These are phyloP conservation scores for Suhomyces atakaporum DNA, from an alignment of 1,139 yeast species.

Conservation along the genomic window DNA sequence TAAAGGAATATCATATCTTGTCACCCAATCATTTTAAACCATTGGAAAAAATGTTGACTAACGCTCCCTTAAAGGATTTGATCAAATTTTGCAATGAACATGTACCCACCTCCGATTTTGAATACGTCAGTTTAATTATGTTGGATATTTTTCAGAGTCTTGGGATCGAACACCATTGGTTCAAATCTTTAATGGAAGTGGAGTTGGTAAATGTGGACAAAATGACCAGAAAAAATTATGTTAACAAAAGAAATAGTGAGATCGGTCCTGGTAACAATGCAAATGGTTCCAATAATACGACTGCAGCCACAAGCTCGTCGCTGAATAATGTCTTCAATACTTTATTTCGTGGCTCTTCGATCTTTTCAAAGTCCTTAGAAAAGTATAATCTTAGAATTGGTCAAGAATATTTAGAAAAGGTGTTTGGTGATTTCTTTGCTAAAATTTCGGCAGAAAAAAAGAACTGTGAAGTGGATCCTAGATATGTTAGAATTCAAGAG, in stretches of 20 bases:
- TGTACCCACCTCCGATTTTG: slow-evolving; percentile 51
- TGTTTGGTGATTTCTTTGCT: slow-evolving; percentile 68
- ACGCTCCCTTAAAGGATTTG: slow-evolving; percentile 53
- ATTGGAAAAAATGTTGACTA: slow-evolving; percentile 58
- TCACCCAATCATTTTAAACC: slow-evolving; percentile 59
- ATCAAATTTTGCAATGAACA: slow-evolving; percentile 48
- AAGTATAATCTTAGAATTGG: slow-evolving; percentile 77
- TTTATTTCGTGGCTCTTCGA: slow-evolving; percentile 80
- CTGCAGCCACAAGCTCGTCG: slow-evolving; percentile 16
- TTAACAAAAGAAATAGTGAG: slow-evolving; percentile 24
- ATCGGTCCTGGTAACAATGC: not conserved
- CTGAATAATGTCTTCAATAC: slow-evolving; percentile 62
- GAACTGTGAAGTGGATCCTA: slow-evolving; percentile 76
- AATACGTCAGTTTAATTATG: slow-evolving; percentile 53
- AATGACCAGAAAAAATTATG: slow-evolving; percentile 45
- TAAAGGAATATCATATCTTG: slow-evolving; percentile 60
- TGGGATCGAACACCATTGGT: slow-evolving; percentile 67
- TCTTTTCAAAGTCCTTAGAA: slow-evolving; percentile 80
- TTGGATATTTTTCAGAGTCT: slow-evolving; percentile 68
- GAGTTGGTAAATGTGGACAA: slow-evolving; percentile 58
- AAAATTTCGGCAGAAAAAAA: slow-evolving; percentile 52
- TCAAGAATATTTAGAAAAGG: slow-evolving; percentile 70
- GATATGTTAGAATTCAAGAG: slow-evolving; percentile 48
- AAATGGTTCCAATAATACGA: not conserved
- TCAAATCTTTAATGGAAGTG: slow-evolving; percentile 62